A percentile compares a stretch with the other conserved stretches of the same genome.
Evolutionary conservation across 805 yeast genomes (phyloP).

Genomic region (Priceomyces carsonii): DNA sequence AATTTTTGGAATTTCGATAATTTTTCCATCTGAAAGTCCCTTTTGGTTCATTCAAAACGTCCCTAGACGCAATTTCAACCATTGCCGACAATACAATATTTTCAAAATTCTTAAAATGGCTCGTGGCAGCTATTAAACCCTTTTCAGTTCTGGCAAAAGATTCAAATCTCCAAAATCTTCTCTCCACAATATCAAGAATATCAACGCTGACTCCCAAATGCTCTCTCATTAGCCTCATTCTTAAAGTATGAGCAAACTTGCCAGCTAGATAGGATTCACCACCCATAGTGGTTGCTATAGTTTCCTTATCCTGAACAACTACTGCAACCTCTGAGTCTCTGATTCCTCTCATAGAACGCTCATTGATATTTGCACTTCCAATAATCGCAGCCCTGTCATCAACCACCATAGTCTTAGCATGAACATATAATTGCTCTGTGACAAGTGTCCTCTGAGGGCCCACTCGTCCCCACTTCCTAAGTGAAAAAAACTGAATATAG

Average conservation of each 20-base stretch:
- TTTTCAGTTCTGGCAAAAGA: conserved; percentile 40
- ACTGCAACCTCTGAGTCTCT: conserved; percentile 96
- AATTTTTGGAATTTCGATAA: conserved; percentile 21
- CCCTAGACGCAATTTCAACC: conserved; percentile 75
- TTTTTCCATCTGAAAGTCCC: conserved; percentile 53
- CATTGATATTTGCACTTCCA: conserved; percentile 97
- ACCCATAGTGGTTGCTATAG: conserved; percentile 70
- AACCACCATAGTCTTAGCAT: conserved; percentile 87
- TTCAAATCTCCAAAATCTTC: conserved; percentile 58
- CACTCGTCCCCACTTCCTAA: conserved; percentile 93
- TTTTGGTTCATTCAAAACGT: conserved; percentile 50
- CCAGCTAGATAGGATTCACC: conserved; percentile 82
- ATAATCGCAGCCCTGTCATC: conserved; percentile 93
- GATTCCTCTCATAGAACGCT: conserved; percentile 90
- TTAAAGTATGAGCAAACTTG: conserved; percentile 82
- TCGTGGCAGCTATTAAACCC: conserved; percentile 50
- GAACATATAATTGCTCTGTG: conserved; percentile 91
- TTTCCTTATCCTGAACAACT: conserved; percentile 78
- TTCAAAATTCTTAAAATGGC: conserved; percentile 34
- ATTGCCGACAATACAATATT: conserved; percentile 54
- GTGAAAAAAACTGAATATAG: conserved; percentile 86
- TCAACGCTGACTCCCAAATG: conserved; percentile 95
- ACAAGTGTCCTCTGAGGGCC: conserved; percentile 73
- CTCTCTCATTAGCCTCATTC: conserved; percentile 94
- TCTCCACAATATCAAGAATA: conserved; percentile 75